These are phyloP conservation scores for Trypanosoma conorhini DNA, from an alignment of 208 protist species.

Conservation along the genomic window DNA sequence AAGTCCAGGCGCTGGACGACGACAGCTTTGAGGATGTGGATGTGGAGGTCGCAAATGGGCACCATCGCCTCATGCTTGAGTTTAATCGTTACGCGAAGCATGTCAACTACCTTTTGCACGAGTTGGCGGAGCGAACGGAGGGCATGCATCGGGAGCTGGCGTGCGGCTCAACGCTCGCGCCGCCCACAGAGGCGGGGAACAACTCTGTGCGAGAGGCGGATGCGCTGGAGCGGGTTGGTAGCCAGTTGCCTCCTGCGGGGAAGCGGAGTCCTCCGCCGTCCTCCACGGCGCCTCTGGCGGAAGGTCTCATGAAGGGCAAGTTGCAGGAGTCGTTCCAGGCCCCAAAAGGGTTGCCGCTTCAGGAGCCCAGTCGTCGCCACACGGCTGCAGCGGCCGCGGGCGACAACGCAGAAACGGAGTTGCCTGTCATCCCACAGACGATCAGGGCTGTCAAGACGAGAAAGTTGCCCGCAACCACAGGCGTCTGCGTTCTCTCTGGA, in stretches of 20 bases:
- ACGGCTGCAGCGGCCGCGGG: not conserved
- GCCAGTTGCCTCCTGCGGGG: not conserved
- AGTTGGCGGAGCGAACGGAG: slow-evolving; percentile 48
- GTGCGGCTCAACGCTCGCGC: not conserved
- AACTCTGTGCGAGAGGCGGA: not conserved
- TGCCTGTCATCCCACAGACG: not conserved
- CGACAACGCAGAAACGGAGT: not conserved
- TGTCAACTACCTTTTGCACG: slow-evolving; percentile 50
- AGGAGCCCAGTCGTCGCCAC: not conserved
- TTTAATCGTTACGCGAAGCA: slow-evolving; percentile 65
- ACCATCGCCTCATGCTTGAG: slow-evolving; percentile 65
- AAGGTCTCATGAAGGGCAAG: not conserved
- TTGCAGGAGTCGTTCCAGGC: not conserved
- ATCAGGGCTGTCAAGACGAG: not conserved
- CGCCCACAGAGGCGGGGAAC: not conserved
- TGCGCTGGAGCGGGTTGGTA: not conserved
- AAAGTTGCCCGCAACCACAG: not conserved
- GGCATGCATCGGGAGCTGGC: slow-evolving; percentile 1
- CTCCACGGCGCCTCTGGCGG: not conserved
- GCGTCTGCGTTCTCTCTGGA: slow-evolving; percentile 3
- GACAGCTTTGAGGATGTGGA: slow-evolving; percentile 60
- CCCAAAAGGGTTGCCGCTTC: not conserved
- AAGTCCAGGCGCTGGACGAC: slow-evolving; percentile 8
- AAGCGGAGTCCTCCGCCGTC: not conserved
- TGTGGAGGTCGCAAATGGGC: slow-evolving; percentile 65